A percentile compares a stretch with the other conserved stretches of the same genome.
phyloP scores from a whole-genome alignment of 1,284 basidiomycete species.

The Binderoboletus segoi region DNA sequence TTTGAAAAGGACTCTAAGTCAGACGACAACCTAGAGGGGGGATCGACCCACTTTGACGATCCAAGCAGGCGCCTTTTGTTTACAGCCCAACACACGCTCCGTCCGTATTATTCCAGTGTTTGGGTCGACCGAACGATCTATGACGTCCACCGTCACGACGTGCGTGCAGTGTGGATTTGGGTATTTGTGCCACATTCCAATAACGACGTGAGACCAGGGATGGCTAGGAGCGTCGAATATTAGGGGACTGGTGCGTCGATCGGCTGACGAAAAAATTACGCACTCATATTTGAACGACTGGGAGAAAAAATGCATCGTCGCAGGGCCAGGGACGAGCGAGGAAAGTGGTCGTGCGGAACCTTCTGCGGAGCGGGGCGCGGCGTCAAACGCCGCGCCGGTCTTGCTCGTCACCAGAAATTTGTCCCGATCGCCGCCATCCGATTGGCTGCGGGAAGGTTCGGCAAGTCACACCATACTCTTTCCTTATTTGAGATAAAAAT shows the following conservation, averaged over 20 bases:
- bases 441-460: conserved; percentile 33
- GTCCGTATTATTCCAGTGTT: conserved; percentile 86
- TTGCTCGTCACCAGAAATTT: conserved; percentile 21
- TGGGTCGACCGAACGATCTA: conserved; percentile 83
- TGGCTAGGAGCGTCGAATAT: conserved; percentile 53
- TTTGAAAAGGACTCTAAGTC: conserved; percentile 12
- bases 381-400: conserved; percentile 11
- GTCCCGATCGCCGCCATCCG: conserved; percentile 19
- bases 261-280: conserved; percentile 30
- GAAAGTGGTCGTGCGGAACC: conserved; percentile 30
- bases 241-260: conserved; percentile 18
- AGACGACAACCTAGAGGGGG: neutral
- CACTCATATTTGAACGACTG: conserved; percentile 75
- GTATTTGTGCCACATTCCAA: conserved; percentile 94
- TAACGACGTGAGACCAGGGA: conserved; percentile 84
- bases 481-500: neutral
- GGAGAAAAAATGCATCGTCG: conserved; percentile 73
- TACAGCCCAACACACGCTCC: conserved; percentile 83
- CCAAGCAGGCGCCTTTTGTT: conserved; percentile 83
- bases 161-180: conserved; percentile 93
- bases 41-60: conserved; percentile 70
- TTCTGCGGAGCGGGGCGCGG: conserved; percentile 9
- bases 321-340: conserved; percentile 13
- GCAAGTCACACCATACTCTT: conserved; percentile 12
- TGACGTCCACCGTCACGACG: conserved; percentile 88